Conservation (phyloP, 371 early-diverging fungal genomes). For the Mitosporidium daphniae region DNA sequence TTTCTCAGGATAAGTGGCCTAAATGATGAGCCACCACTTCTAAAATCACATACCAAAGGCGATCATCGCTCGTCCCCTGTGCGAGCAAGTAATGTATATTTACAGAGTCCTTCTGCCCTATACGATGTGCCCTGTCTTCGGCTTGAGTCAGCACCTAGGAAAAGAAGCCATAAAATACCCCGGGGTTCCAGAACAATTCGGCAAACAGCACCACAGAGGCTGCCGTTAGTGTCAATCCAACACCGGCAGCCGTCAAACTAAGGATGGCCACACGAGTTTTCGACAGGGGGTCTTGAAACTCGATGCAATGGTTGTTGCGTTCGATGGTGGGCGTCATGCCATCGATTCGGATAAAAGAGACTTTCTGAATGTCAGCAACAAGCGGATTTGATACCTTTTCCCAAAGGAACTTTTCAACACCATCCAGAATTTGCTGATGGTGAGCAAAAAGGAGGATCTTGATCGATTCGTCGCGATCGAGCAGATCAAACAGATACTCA, state of each 20-base stretch:
- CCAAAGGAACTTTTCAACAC: conserved; percentile 6
- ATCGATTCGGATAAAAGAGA: conserved; percentile 16
- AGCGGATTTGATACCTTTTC: too few species aligned
- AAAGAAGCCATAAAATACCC: conserved; percentile 4
- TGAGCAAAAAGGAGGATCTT: conserved; percentile 22
- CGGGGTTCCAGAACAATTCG: conserved; percentile 25
- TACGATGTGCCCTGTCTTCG: conserved; percentile 15
- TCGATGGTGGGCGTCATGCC: conserved; percentile 8
- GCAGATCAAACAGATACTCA: conserved; percentile 12
- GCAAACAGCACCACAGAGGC: conserved; percentile 20
- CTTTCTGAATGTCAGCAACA: too few species aligned
- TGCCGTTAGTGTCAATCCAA: conserved; percentile 16
- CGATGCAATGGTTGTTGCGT: conserved; percentile 8
- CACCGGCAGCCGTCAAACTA: conserved; percentile 14
- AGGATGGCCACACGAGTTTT: conserved; percentile 14
- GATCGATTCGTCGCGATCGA: conserved; percentile 7
- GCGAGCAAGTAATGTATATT: conserved; percentile 17
- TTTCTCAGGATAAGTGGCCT: too few species aligned
- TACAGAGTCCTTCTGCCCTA: conserved; percentile 13
- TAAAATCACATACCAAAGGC: conserved; percentile 5
- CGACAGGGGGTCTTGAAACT: conserved; percentile 10
- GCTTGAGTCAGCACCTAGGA: conserved; percentile 3
- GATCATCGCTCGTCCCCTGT: conserved; percentile 13
- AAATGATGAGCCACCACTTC: too few species aligned
- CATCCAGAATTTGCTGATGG: conserved; percentile 12